These are phyloP conservation scores for Lachancea sp. DNA, from an alignment of 805 yeast species.

Conservation along the genomic window DNA sequence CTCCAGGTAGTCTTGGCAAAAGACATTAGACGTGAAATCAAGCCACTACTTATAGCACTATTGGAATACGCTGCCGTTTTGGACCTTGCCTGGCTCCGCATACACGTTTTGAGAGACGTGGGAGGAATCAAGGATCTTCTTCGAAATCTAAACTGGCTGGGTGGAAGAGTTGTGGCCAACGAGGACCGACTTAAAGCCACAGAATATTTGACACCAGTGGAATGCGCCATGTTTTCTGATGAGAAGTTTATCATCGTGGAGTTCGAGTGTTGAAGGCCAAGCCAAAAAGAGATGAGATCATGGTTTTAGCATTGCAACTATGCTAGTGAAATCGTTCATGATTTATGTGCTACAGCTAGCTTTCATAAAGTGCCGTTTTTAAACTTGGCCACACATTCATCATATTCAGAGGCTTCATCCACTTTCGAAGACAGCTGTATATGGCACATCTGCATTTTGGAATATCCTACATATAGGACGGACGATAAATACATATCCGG, in stretches of 20 bases:
- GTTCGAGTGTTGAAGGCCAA: slow-evolving; percentile 22
- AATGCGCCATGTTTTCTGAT: slow-evolving; percentile 21
- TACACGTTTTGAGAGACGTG: slow-evolving; percentile 21
- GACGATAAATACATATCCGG: too few relatives aligned
- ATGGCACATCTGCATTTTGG: too few relatives aligned
- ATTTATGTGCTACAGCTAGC: too few relatives aligned
- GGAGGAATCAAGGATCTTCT: slow-evolving; percentile 17
- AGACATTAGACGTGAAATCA: slow-evolving; percentile 11
- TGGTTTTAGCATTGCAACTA: too few relatives aligned
- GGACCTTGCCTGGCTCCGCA: slow-evolving; percentile 16
- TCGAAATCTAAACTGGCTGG: slow-evolving; percentile 30
- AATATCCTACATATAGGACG: too few relatives aligned
- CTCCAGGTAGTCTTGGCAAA: slow-evolving; percentile 21
- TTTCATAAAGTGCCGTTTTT: too few relatives aligned
- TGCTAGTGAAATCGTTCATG: too few relatives aligned
- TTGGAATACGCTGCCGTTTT: slow-evolving; percentile 22
- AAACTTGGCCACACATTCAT: too few relatives aligned
- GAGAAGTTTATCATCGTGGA: slow-evolving; percentile 27
- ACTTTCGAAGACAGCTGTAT: too few relatives aligned
- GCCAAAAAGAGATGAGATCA: too few relatives aligned
- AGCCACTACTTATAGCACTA: slow-evolving; percentile 25
- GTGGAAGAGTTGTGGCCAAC: slow-evolving; percentile 23
- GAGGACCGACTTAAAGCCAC: slow-evolving; percentile 18
- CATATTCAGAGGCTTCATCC: too few relatives aligned
- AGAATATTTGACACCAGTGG: slow-evolving; percentile 3